Conservation (phyloP, 2,329 filamentous ascomycete species). For the Talaromyces sp. region DNA sequence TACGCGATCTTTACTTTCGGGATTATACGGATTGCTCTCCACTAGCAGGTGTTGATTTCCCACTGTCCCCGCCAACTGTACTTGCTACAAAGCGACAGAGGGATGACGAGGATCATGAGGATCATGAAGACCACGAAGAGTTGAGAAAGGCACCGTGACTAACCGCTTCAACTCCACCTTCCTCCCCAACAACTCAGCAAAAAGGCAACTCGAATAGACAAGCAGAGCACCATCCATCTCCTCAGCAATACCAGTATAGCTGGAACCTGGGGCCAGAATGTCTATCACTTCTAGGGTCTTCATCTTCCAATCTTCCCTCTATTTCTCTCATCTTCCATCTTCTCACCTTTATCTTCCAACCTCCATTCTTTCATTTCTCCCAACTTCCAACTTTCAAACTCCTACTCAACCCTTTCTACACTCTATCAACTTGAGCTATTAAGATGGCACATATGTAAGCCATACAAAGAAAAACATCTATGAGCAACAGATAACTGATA, state of each 20-base stretch:
- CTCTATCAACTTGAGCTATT: too few relatives aligned
- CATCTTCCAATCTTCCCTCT: too few relatives aligned
- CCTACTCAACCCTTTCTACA: neutral
- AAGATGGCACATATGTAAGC: neutral
- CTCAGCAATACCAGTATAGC: neutral
- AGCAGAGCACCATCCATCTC: neutral
- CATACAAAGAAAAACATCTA: neutral
- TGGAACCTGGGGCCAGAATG: neutral
- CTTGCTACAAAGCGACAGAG: neutral
- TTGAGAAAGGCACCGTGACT: neutral
- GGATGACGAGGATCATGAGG: neutral
- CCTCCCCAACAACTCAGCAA: neutral
- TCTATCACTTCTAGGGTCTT: too few relatives aligned
- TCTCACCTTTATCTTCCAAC: neutral
- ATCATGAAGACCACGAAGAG: neutral
- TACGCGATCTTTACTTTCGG: neutral
- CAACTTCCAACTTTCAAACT: neutral
- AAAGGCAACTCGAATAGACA: neutral
- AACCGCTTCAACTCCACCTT: neutral
- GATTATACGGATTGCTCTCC: neutral
- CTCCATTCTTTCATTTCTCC: neutral
- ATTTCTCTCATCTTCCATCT: neutral
- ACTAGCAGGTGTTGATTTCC: neutral
- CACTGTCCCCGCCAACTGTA: neutral
- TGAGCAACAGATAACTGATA: neutral